Evolutionary conservation across 208 protist genomes (phyloP), one percentile per base, ranked within the genome.

Genomic region (Porcisia hertigi): DNA sequence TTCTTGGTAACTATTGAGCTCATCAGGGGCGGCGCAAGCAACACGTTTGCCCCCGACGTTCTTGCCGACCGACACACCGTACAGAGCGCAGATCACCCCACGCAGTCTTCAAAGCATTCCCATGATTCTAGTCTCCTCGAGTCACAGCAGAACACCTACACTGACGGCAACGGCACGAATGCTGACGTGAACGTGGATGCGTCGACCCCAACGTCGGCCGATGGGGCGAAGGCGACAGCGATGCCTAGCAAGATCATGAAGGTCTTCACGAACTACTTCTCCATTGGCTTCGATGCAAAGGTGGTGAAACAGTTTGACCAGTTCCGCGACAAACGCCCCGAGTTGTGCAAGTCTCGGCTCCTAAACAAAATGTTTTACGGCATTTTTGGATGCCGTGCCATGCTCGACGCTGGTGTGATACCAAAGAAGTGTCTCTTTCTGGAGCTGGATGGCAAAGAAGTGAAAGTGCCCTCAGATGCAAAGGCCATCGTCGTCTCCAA

Each of bases 221-320:
- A 73, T 16, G 30, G 12, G 6, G 47, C 9, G 41, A 80, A 71
- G 43, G 45, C 64, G 59, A 12, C 57, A 30, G 57, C 57, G 57
- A 36, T 9, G 7, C 7, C 57, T n/a, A 30, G 57, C 25, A 30
- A 7, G 47, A 72, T 71, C 49, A 62, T 73, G 5, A 80, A 76
- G 20, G 76, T 73, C 36, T 89, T 89, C 60, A 91, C 88, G 59
- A 90, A 93, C 74, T 93, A 91, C 76, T 93, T 91, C 70, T 93
- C 89, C 36, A 83, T 91, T 30, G 84, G 89, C 69, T 91, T 93
- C 67, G 89, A 93, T 73, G 89, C 89, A 2, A 64, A 80, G 8
- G 79, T 90, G 20, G 85, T 81, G 43, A 60, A 76, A 20, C 69
- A 85, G 45, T 93, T 91, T 66, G 81, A 74, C 39, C 71, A 82